A percentile compares a stretch with the other conserved stretches of the same genome.
phyloP scores from a whole-genome alignment of 139 green algal species.

The Nannochloris sp. region DNA sequence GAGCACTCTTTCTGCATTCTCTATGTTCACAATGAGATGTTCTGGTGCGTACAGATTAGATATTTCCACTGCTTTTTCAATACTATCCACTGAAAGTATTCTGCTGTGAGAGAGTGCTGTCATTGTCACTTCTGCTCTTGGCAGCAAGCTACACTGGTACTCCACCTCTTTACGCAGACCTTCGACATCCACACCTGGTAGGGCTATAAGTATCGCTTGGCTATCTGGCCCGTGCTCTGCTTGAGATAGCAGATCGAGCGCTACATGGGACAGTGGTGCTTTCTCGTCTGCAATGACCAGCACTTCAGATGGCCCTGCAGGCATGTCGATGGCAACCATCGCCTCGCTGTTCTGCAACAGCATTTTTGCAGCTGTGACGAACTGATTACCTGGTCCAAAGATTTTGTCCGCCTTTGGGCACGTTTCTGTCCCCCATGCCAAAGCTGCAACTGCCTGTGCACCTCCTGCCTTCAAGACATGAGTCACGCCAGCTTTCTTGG shows the following conservation, averaged over 20 bases:
- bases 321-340: conserved; percentile 98
- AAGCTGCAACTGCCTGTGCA: conserved; percentile 89
- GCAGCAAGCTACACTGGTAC: conserved; percentile 72
- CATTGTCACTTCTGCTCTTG: conserved; percentile 69
- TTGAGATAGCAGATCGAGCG: conserved; percentile 91
- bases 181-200: conserved; percentile 75
- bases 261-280: conserved; percentile 69
- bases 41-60: conserved; percentile 94
- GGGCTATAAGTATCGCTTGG: conserved; percentile 87
- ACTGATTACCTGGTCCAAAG: conserved; percentile 84
- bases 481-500: conserved; percentile 89
- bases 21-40: conserved; percentile 95
- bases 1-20: conserved; percentile 81
- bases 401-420: conserved; percentile 96
- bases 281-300: conserved; percentile 87
- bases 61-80: conserved; percentile 68
- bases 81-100: conserved; percentile 50
- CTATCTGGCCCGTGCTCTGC: conserved; percentile 93
- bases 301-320: conserved; percentile 79
- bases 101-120: conserved; percentile 82
- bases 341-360: conserved; percentile 86
- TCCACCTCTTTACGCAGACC: conserved; percentile 69
- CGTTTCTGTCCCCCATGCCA: conserved; percentile 86
- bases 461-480: conserved; percentile 93
- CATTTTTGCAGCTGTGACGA: conserved; percentile 89